Base-by-base conservation (phyloP, 441 rosid species). In the Gossypium trilobum region DNA sequence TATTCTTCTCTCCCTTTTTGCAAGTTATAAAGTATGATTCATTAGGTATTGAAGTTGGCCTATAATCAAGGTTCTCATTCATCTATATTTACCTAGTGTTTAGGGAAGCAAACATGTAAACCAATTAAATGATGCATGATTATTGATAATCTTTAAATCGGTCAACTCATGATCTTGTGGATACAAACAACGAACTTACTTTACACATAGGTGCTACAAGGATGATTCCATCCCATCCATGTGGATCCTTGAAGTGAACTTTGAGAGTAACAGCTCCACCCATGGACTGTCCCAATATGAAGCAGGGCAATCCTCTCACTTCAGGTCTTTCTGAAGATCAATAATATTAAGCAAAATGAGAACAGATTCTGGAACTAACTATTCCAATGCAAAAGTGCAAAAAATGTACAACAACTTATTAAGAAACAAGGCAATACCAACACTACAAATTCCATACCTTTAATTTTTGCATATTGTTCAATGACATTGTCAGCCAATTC, bases 191-290 rank as follows among this genome's bases (percentile, higher is more conserved):
- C 31, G 57, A 81, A 25, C 90, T 81, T 84, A 94, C 99, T 91
- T 88, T 91, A 82, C 99, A 94, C 99, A 94, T 89, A 6, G 97
- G 97, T n/a, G 97, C 97, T n/a, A 94, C 85, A 73, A 94, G 97
- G 80, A 94, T 55, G 20, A 89, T 79, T 70, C 99, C 99, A 80
- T 94, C 95, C 97, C 97, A 87, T 62, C 66, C 83, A 42, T 19
- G 31, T 0, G 88, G 86, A 65, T 85, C 85, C 83, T 85, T 91
- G 14, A 91, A 80, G 81, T 90, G 95, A 76, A 76, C 88, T 80
- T 91, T 93, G 73, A 93, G 81, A 51, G 97, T 77, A 79, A 93
- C 78, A 67, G 98, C 98, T 80, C 98, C 98, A 73, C 98, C 98
- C 97, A 90, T 91, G 68, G 98, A 93, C 84, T 93, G 97, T 60